Percentiles rank a stretch among this genome's conserved stretches.
phyloP scores from a whole-genome alignment of 352 stramenopile genomes.

The Phytopythium cucurbitacearum region DNA sequence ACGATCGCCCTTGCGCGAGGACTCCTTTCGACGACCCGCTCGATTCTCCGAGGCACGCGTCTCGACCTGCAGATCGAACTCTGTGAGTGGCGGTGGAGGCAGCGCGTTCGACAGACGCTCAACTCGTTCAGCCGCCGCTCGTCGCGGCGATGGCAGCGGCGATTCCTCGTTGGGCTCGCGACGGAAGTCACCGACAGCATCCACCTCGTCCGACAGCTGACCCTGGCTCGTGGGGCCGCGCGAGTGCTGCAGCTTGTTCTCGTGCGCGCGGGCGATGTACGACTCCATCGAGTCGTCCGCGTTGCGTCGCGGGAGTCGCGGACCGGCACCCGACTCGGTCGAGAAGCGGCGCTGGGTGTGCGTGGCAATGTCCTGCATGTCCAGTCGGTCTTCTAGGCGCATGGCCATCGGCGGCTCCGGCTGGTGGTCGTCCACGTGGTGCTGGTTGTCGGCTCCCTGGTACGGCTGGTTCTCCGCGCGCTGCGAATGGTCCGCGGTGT shows the following conservation, averaged over 20 bases:
- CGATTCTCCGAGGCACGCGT: slow-evolving; percentile 3
- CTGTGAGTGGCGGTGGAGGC: slow-evolving; percentile 4
- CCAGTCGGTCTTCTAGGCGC: slow-evolving; percentile 10
- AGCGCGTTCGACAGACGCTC: background rate
- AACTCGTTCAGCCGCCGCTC: background rate
- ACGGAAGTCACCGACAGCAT: slow-evolving; percentile 21
- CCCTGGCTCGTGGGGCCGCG: background rate
- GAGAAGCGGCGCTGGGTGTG: slow-evolving; percentile 20
- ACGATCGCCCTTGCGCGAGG: slow-evolving; percentile 8
- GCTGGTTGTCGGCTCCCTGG: too few relatives aligned
- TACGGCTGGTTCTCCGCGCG: too few relatives aligned
- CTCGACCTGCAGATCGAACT: slow-evolving; percentile 28
- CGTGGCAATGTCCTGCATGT: slow-evolving; percentile 15
- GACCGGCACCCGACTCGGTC: slow-evolving; percentile 4
- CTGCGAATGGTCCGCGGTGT: slow-evolving; percentile 17
- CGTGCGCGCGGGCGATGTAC: slow-evolving; percentile 8
- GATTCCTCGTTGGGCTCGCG: slow-evolving; percentile 11
- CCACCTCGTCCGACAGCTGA: slow-evolving; percentile 10
- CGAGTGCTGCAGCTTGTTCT: background rate
- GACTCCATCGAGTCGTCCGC: slow-evolving; percentile 12
- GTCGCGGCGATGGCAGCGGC: background rate
- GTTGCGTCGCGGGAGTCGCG: background rate
- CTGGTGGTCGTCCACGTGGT: slow-evolving; percentile 1
- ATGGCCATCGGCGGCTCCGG: slow-evolving; percentile 6
- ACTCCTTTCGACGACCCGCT: background rate